Percentiles rank a stretch among this genome's conserved stretches.
Evolutionary conservation across 805 yeast genomes (phyloP).

Genomic region (Aciculoconidium aculeatum): DNA sequence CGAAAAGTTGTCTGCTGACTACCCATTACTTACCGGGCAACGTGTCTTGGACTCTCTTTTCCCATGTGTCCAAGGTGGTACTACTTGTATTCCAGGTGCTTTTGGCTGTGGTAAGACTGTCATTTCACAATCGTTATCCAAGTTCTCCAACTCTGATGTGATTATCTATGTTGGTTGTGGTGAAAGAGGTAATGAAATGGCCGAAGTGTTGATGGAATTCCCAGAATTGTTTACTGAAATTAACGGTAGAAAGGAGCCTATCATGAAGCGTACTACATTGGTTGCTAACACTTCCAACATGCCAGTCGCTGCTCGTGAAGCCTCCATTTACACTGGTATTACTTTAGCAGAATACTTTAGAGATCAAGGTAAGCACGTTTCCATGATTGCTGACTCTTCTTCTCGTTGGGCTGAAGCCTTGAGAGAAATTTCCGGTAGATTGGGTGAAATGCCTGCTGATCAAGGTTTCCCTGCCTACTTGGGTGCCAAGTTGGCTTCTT

Average conservation of each 20-base stretch:
- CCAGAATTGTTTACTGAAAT: slow-evolving; percentile 93
- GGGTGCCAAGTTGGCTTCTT: slow-evolving; percentile 98
- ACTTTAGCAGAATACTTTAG: slow-evolving; percentile 98
- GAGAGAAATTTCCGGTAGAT: slow-evolving; percentile 99
- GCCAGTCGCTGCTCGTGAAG: slow-evolving; percentile 99
- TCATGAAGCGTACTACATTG: slow-evolving; percentile 96
- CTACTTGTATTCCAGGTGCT: slow-evolving; percentile 99
- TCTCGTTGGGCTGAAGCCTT: slow-evolving; percentile 99
- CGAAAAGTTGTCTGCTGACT: slow-evolving; percentile 86
- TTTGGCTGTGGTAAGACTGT: slow-evolving; percentile 99
- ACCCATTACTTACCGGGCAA: slow-evolving; percentile 96
- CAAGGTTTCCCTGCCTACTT: slow-evolving; percentile 99
- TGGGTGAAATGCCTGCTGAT: slow-evolving; percentile 99
- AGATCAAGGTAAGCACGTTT: slow-evolving; percentile 98
- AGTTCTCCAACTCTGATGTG: slow-evolving; percentile 94
- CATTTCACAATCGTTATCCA: slow-evolving; percentile 94
- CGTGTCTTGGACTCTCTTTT: slow-evolving; percentile 96
- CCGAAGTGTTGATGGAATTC: slow-evolving; percentile 98
- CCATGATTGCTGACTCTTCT: slow-evolving; percentile 99
- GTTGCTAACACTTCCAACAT: slow-evolving; percentile 98
- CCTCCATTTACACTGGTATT: slow-evolving; percentile 98
- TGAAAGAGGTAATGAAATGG: slow-evolving; percentile 99
- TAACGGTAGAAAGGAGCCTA: slow-evolving; percentile 92
- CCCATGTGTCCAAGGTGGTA: slow-evolving; percentile 99
- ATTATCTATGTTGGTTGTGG: slow-evolving; percentile 95